Evolutionary conservation across 2,329 filamentous ascomycete genomes (phyloP), one percentile per base, ranked within the genome.

Genomic region (Talaromyces marneffei): DNA sequence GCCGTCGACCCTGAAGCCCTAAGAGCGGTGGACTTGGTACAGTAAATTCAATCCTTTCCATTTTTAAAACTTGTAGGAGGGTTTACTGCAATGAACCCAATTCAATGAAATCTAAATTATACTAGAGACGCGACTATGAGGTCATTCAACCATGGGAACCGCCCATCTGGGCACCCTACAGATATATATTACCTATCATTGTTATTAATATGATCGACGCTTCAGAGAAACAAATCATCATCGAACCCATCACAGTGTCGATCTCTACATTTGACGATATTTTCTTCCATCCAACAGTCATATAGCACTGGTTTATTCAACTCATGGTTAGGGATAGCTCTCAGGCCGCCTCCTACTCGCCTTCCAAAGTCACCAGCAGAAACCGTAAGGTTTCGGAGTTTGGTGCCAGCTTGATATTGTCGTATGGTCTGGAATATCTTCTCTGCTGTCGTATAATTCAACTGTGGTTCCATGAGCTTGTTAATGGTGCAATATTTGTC

Each of bases 401-500:
- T 54, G 50, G 50, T 54, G 29, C 18, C 50, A 54, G 50, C 4
- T 37, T 54, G 50, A 54, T 54, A 54, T 54, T 54, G 50, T 29
- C 50, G 50, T 54, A 54, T 35, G 50, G 50, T 35, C 29, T 54
- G 50, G 50, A 54, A 54, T 35, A 54, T 54, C 50, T 54, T 29
- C 2, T n/a, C n/a, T 35, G 50, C 50, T 20, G 50, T 54, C 18
- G 50, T 54, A 16, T 54, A n/a, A 54, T 54, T 54, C 6, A 54
- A 29, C 29, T 54, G 50, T 18, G 50, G 50, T 54, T 54, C 50
- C 50, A 54, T 54, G 33, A 54, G 50, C 50, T 23, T 29, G 29
- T 54, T 29, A 54, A 54, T 20, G 50, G n/a, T 54, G 50, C 50
- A 35, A n/a, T 54, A 54, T 37, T 54, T 9, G 31, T 23, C 50